phyloP scores from a whole-genome alignment of 805 yeast species.

The Kazachstania martiniae region DNA sequence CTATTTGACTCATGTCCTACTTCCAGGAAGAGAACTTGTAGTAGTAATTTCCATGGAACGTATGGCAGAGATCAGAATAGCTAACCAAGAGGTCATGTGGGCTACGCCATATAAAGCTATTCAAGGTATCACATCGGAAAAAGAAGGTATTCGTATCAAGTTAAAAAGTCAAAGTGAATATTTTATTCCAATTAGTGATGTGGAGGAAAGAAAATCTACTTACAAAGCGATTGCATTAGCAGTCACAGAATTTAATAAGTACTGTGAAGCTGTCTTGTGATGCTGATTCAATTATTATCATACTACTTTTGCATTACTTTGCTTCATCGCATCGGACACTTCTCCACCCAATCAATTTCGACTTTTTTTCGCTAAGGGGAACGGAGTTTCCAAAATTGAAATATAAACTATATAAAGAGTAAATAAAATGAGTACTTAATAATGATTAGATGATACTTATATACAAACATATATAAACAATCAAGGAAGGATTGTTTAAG shows the following conservation, averaged over 20 bases:
- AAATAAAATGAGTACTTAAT: too few relatives aligned
- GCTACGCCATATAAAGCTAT: constrained; percentile 51
- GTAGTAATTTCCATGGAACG: constrained; percentile 65
- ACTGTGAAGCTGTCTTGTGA: constrained; percentile 40
- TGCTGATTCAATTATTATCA: too few relatives aligned
- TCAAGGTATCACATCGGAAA: constrained; percentile 62
- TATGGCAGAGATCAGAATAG: constrained; percentile 57
- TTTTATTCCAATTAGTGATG: constrained; percentile 73
- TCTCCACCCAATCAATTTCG: too few relatives aligned
- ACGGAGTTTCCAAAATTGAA: too few relatives aligned
- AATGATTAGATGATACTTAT: too few relatives aligned
- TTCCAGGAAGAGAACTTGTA: constrained; percentile 71
- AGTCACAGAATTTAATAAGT: constrained; percentile 68
- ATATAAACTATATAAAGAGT: too few relatives aligned
- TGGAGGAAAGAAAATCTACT: constrained; percentile 48
- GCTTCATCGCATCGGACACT: too few relatives aligned
- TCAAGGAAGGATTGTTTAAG: too few relatives aligned
- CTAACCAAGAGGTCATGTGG: constrained; percentile 60
- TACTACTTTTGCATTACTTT: too few relatives aligned
- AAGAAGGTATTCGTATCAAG: constrained; percentile 65
- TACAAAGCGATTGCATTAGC: constrained; percentile 71
- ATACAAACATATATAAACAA: too few relatives aligned
- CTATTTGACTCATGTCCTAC: constrained; percentile 75
- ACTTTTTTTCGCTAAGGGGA: constrained; percentile 1
- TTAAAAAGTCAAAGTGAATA: constrained; percentile 50